Conservation (phyloP, 345 rosid genomes). For the Ailanthus altissimus region DNA sequence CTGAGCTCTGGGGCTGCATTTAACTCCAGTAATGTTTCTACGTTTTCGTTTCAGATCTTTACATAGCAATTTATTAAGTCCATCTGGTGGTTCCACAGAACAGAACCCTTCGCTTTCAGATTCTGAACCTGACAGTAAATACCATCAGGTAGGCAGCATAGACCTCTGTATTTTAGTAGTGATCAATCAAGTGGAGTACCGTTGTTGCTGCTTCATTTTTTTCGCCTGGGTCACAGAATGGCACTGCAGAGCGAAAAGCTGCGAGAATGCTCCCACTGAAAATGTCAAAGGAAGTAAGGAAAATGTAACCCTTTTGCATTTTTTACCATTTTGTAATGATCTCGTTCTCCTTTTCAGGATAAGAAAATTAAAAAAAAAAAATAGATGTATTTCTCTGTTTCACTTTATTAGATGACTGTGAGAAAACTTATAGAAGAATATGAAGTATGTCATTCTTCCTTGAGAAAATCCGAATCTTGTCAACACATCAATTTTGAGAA, state of each 20-base stretch:
- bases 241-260: conserved; percentile 32
- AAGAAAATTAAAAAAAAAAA: neutral
- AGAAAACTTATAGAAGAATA: conserved; percentile 64
- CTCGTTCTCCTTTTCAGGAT: neutral
- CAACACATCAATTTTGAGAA: conserved; percentile 67
- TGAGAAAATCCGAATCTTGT: conserved; percentile 59
- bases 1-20: neutral
- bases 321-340: neutral
- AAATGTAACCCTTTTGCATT: conserved; percentile 46
- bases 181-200: conserved; percentile 17
- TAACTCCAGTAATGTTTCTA: conserved; percentile 5
- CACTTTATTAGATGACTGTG: conserved; percentile 63
- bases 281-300: conserved; percentile 44
- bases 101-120: conserved; percentile 46
- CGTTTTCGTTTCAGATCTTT: neutral
- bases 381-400: conserved; percentile 12
- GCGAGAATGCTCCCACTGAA: conserved; percentile 30
- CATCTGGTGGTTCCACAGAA: conserved; percentile 43
- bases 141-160: conserved; percentile 50
- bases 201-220: conserved; percentile 13
- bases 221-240: conserved; percentile 29
- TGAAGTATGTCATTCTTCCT: conserved; percentile 61
- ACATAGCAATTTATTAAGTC: conserved; percentile 1
- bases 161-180: conserved; percentile 10
- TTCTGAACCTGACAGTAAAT: conserved; percentile 47